A percentile compares a stretch with the other conserved stretches of the same genome.
phyloP scores from a whole-genome alignment of 139 green algal genomes.

The Diplosphaera chodatii region DNA sequence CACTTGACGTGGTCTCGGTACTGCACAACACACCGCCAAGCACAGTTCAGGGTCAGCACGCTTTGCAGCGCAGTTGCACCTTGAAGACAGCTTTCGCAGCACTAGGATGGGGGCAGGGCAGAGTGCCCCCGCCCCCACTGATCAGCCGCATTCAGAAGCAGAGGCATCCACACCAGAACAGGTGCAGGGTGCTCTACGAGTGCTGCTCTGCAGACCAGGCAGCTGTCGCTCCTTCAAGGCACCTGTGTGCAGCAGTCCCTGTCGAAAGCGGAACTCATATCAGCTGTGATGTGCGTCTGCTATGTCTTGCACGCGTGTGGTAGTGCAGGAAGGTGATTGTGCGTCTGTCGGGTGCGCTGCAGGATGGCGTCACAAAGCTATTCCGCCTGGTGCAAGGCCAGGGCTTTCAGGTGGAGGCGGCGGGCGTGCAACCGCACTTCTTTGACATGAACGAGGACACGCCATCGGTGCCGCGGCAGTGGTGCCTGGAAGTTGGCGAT shows the following conservation, averaged over 20 bases:
- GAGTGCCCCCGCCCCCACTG: neutral
- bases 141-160: too few species aligned
- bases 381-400: constrained; percentile 51
- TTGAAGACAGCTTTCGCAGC: too few species aligned
- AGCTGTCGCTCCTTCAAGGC: neutral
- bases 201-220: neutral
- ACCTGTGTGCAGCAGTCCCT: too few species aligned
- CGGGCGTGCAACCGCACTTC: constrained; percentile 33
- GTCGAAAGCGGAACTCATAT: too few species aligned
- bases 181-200: neutral
- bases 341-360: too few species aligned
- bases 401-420: constrained; percentile 50
- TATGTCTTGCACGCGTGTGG: too few species aligned
- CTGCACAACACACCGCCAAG: too few species aligned
- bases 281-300: too few species aligned
- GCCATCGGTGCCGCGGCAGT: constrained; percentile 22
- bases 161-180: neutral
- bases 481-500: constrained; percentile 38
- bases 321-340: too few species aligned
- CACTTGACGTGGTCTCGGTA: too few species aligned
- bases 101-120: constrained; percentile 6
- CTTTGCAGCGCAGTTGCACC: too few species aligned
- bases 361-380: constrained; percentile 27
- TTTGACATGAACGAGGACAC: constrained; percentile 69
- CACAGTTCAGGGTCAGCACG: too few species aligned